Evolutionary conservation across 2,329 filamentous ascomycete genomes (phyloP).

Genomic region (Xylaria arbuscula): DNA sequence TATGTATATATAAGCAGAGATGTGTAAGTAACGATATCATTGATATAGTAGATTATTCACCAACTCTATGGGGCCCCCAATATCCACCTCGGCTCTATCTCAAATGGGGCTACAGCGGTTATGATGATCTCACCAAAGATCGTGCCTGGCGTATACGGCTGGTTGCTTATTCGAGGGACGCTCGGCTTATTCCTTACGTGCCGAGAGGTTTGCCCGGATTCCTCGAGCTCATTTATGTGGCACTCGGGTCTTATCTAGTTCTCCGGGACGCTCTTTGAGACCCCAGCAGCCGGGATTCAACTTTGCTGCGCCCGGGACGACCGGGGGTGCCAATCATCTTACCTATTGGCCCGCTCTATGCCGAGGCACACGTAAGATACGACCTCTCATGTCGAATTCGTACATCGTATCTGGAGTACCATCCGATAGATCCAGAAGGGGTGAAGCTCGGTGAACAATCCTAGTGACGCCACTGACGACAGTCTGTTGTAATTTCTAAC

Average conservation of each 20-base stretch:
- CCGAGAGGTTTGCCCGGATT: constrained; percentile 9
- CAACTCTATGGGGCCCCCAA: neutral
- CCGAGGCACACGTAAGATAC: constrained; percentile 22
- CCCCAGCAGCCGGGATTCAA: constrained; percentile 12
- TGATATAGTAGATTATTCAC: neutral
- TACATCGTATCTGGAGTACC: constrained; percentile 11
- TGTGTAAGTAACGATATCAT: neutral
- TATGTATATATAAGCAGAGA: neutral
- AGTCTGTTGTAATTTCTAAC: neutral
- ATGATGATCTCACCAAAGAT: neutral
- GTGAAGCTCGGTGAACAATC: constrained; percentile 17
- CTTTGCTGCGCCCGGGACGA: constrained; percentile 27
- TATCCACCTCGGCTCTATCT: neutral
- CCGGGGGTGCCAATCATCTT: constrained; percentile 22
- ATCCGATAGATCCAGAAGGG: constrained; percentile 18
- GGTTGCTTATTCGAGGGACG: constrained; percentile 5
- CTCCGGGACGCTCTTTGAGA: constrained; percentile 14
- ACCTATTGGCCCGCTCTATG: constrained; percentile 31
- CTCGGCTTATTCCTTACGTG: constrained; percentile 4
- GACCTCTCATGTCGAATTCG: constrained; percentile 14
- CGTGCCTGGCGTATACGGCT: constrained; percentile 22
- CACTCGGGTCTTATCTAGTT: constrained; percentile 12
- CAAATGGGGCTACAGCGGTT: neutral
- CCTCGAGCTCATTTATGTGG: constrained; percentile 14
- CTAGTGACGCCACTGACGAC: constrained; percentile 16